These are phyloP conservation scores for Penicillium mononematosum DNA, from an alignment of 495 filamentous ascomycete genomes.

Conservation along the genomic window DNA sequence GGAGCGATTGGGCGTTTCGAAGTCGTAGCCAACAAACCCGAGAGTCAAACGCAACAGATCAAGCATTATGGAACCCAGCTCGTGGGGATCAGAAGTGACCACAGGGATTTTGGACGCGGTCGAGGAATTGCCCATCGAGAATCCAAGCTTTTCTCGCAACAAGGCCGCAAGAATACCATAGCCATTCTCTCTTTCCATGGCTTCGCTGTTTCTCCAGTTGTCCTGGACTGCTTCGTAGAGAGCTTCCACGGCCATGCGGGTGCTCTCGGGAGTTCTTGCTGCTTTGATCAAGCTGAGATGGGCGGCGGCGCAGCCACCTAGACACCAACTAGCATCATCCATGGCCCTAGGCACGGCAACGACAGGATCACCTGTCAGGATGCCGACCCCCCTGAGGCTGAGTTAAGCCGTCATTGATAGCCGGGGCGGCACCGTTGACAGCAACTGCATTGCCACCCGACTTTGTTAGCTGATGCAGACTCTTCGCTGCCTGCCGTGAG, in stretches of 20 bases:
- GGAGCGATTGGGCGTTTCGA: constrained; percentile 71
- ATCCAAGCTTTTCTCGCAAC: constrained; percentile 70
- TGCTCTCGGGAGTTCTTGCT: constrained; percentile 62
- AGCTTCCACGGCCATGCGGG: constrained; percentile 76
- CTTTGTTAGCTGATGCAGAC: constrained; percentile 67
- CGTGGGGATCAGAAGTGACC: constrained; percentile 37
- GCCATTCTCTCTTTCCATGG: constrained; percentile 94
- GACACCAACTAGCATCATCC: constrained; percentile 89
- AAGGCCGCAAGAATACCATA: constrained; percentile 83
- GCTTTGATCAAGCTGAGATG: constrained; percentile 79
- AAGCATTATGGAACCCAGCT: constrained; percentile 63
- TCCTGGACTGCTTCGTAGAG: constrained; percentile 79
- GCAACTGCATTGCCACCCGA: constrained; percentile 74
- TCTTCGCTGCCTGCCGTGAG: constrained; percentile 69
- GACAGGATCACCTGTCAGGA: constrained; percentile 82
- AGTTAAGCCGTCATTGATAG: constrained; percentile 82
- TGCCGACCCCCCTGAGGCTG: constrained; percentile 75
- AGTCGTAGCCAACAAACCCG: constrained; percentile 82
- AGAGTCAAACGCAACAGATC: constrained; percentile 75
- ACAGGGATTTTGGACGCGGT: constrained; percentile 36
- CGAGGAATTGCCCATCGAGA: constrained; percentile 29
- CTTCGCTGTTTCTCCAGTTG: constrained; percentile 97
- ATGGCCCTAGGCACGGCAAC: constrained; percentile 74
- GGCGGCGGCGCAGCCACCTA: constrained; percentile 83
- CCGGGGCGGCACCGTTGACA: constrained; percentile 83